A percentile compares a stretch with the other conserved stretches of the same genome.
These are phyloP conservation scores for Dichotomocladium elegans DNA, from an alignment of 371 early-diverging fungal genomes.

Conservation along the genomic window DNA sequence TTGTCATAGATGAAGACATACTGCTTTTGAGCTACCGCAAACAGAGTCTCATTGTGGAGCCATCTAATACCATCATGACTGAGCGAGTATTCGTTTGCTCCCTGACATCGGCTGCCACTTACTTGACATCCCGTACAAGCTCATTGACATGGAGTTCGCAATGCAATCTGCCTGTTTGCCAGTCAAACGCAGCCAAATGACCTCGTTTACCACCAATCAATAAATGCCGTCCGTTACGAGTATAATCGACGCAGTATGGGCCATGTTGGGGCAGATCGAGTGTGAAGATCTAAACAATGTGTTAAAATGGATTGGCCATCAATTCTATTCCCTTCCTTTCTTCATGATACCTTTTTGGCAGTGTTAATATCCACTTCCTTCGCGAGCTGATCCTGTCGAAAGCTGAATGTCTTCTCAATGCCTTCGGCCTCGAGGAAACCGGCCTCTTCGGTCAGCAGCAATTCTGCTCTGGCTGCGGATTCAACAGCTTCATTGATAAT, in stretches of 20 bases:
- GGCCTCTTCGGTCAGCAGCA: constrained; percentile 71
- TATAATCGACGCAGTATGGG: constrained; percentile 87
- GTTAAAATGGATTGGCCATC: background rate
- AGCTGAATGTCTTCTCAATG: constrained; percentile 85
- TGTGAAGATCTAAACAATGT: constrained; percentile 60
- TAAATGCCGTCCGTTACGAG: constrained; percentile 84
- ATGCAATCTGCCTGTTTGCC: constrained; percentile 78
- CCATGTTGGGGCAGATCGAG: constrained; percentile 84
- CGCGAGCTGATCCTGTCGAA: constrained; percentile 75
- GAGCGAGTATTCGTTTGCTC: background rate
- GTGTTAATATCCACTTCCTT: constrained; percentile 80
- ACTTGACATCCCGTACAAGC: constrained; percentile 87
- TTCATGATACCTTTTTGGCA: constrained; percentile 76
- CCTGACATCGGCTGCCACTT: too few species aligned
- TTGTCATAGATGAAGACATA: constrained; percentile 96
- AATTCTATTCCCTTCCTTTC: background rate
- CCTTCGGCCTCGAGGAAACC: constrained; percentile 87
- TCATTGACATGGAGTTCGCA: constrained; percentile 91
- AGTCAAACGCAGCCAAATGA: constrained; percentile 91
- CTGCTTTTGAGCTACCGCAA: constrained; percentile 96
- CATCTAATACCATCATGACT: too few species aligned
- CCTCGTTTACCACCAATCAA: constrained; percentile 90
- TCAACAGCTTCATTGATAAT: constrained; percentile 65
- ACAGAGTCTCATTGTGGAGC: constrained; percentile 96
- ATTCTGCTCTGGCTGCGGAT: constrained; percentile 74